Evolutionary conservation across 768 basidiomycete genomes (phyloP), one percentile per base, ranked within the genome.

Genomic region (Mycena galericulata): DNA sequence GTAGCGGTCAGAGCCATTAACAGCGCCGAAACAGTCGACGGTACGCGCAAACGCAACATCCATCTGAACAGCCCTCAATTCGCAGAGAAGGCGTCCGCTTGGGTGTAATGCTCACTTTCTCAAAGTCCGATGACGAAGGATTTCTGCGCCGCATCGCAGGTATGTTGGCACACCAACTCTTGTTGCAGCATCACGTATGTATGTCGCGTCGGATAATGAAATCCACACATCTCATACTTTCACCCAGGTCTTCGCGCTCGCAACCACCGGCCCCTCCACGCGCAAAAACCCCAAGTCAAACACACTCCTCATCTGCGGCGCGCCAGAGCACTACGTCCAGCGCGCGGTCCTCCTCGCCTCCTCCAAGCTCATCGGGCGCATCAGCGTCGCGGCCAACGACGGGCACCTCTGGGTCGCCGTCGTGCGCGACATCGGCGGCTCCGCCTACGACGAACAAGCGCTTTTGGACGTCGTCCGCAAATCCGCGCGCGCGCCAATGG

Each of bases 401-500:
- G 80, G 69, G 17, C 61, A 40, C 45, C 51, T 70, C 60, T 84
- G 83, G 82, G 72, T 86, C 6, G 89, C 86, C 8, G 76, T 81
- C 38, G 84, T 91, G n/a, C 80, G 84, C 9, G 87, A 88, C 67
- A 77, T 92, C 45, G 87, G 87, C 4, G 79, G 77, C 8, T 83
- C 86, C 0, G 77, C 85, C 1, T 90, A 88, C 73, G 92, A 94
- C 74, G 87, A 86, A 49, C 82, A 84, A 4, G 90, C 92, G 45
- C 81, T 94, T 3, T 88, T 88, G 88, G 91, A 92, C 69, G 87
- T 90, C 53, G 79, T 92, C n/a, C 83, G 84, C 47, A 93, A 93
- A 76, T 85, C 88, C 3, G 84, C 88, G 1, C 80, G 84, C 18
- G 75, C 80, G 12, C 89, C 90, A 18, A 85, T 90, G 49, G 88